Percentiles rank a stretch among this genome's conserved stretches.
Conservation (phyloP, 352 stramenopile genomes). For the Globisporangium radiosum region DNA sequence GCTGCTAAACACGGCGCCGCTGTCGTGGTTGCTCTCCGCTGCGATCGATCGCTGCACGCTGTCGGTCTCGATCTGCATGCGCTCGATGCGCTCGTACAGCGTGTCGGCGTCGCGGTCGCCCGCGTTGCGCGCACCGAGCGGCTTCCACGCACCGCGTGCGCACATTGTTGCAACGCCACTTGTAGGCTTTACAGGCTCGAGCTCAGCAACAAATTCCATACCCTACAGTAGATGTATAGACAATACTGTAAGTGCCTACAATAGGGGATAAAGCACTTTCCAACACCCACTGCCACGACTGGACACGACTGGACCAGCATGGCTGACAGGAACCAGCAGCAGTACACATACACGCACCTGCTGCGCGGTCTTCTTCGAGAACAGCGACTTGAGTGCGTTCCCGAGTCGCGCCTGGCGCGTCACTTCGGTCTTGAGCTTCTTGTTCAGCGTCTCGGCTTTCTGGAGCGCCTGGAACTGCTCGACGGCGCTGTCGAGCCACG, state of each 20-base stretch:
- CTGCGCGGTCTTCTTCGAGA: conserved; percentile 10
- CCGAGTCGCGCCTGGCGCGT: conserved; percentile 7
- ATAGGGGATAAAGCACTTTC: too few species aligned
- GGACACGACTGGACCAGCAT: too few species aligned
- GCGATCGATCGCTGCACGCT: conserved; percentile 6
- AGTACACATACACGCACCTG: conserved; percentile 2
- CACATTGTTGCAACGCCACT: neutral
- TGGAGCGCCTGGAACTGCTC: conserved; percentile 11
- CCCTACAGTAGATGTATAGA: neutral
- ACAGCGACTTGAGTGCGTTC: conserved; percentile 6
- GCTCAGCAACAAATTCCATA: conserved; percentile 1
- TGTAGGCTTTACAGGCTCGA: conserved; percentile 1
- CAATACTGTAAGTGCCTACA: too few species aligned
- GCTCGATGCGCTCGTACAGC: conserved; percentile 8
- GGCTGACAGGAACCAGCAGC: too few species aligned
- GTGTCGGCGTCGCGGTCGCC: neutral
- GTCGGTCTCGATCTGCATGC: conserved; percentile 10
- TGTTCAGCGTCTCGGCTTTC: conserved; percentile 7
- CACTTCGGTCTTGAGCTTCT: conserved; percentile 7
- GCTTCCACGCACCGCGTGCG: neutral
- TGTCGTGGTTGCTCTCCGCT: neutral
- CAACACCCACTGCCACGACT: too few species aligned
- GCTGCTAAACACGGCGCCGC: conserved; percentile 5
- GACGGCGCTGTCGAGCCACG: conserved; percentile 9
- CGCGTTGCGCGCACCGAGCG: neutral